Percentiles rank a stretch among this genome's conserved stretches.
Conservation (phyloP, 106 monocot species). For the Dioscorea dumetorum region DNA sequence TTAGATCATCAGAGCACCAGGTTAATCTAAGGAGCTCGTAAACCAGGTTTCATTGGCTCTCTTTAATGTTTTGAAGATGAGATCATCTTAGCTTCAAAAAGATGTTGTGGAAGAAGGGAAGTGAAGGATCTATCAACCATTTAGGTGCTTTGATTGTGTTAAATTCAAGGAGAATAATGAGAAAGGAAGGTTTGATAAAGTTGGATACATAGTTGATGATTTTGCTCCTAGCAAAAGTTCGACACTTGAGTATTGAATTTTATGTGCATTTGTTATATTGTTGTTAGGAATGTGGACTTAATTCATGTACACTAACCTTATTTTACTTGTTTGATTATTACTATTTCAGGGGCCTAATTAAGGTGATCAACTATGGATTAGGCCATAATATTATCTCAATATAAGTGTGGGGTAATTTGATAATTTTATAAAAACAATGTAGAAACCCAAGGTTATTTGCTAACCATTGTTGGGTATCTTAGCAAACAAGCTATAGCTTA, state of each 20-base stretch:
- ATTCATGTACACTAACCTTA: too few species aligned
- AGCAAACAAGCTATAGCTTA: too few species aligned
- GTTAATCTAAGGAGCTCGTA: constrained; percentile 12
- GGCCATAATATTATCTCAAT: too few species aligned
- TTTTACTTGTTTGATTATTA: too few species aligned
- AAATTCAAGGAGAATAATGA: constrained; percentile 38
- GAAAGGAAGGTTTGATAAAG: constrained; percentile 36
- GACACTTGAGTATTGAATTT: neutral
- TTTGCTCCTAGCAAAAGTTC: constrained; percentile 11
- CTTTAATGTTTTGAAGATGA: constrained; percentile 54
- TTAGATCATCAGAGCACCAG: constrained; percentile 38
- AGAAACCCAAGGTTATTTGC: too few species aligned
- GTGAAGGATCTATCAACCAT: constrained; percentile 24
- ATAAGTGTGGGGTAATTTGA: too few species aligned
- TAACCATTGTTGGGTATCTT: too few species aligned
- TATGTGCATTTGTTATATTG: neutral
- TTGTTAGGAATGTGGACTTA: too few species aligned
- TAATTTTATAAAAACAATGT: too few species aligned
- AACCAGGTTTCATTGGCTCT: constrained; percentile 29
- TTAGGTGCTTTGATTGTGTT: constrained; percentile 40
- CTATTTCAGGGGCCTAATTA: too few species aligned
- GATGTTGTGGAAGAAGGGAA: constrained; percentile 23
- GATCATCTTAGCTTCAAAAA: constrained; percentile 28
- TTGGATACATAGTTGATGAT: constrained; percentile 32
- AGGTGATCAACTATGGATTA: too few species aligned